Conservation (phyloP, 768 basidiomycete genomes). For the Naganishia onofrii region DNA sequence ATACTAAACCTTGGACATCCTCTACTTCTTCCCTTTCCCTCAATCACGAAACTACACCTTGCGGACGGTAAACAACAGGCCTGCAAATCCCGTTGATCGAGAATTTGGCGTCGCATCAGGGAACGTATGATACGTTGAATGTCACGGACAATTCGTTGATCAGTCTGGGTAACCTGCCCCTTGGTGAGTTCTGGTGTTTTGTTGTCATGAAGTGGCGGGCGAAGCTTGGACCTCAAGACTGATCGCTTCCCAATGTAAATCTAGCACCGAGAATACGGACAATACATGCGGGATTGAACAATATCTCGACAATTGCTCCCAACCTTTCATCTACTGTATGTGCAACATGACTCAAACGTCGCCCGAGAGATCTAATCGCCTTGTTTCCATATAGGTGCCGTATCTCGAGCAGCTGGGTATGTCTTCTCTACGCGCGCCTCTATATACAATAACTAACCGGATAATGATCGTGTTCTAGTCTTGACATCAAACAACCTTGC, state of each 20-base stretch:
- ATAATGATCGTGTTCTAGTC: slow-evolving; percentile 35
- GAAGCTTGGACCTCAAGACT: not conserved
- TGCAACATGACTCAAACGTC: not conserved
- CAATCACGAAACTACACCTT: not conserved
- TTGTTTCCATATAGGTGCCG: slow-evolving; percentile 42
- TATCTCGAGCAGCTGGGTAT: slow-evolving; percentile 51
- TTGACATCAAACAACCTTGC: slow-evolving; percentile 50
- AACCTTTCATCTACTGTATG: slow-evolving; percentile 45
- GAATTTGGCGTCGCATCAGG: slow-evolving; percentile 51
- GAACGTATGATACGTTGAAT: slow-evolving; percentile 51
- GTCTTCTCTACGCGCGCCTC: not conserved
- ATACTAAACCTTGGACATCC: slow-evolving; percentile 11
- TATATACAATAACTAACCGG: not conserved
- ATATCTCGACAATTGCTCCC: slow-evolving; percentile 48
- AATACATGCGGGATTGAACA: slow-evolving; percentile 48
- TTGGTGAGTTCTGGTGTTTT: slow-evolving; percentile 37
- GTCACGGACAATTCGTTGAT: slow-evolving; percentile 51
- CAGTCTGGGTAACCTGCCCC: slow-evolving; percentile 48
- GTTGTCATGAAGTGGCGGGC: no score
- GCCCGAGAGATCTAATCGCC: not conserved
- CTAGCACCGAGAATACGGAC: slow-evolving; percentile 46
- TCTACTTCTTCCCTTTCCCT: not conserved
- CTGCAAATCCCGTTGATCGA: slow-evolving; percentile 51
- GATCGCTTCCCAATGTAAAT: not conserved
- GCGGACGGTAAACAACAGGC: slow-evolving; percentile 34